Evolutionary conservation across 352 stramenopile genomes (phyloP), one percentile per base, ranked within the genome.

Genomic region (Globisporangium ultimum): DNA sequence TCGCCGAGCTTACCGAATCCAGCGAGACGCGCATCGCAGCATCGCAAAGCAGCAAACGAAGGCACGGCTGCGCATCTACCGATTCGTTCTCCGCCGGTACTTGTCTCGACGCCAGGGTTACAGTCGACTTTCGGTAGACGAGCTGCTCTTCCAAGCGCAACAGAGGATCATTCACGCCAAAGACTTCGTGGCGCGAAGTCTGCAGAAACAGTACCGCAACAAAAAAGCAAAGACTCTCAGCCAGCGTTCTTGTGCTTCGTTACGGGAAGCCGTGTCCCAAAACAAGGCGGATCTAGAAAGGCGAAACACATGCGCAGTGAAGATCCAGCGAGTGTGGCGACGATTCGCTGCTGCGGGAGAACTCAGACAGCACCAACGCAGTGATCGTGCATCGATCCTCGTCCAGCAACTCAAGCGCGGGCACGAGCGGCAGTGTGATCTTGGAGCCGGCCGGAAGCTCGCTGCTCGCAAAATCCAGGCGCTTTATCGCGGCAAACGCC

Each of bases 401-500:
- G 36, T 86, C 12, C 68, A 84, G 18, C 72, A 85, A 46, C 61
- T 76, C 10, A 61, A 72, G 22, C 54, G 62, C 14, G 65, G 72
- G 18, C 63, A 82, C 15, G 71, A 84, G 50, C 58, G 57, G 2
- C 64, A 75, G 18, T 64, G 66, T 9, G 43, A 53, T 17, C 10
- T 62, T 9, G 53, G 58, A 24, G 8, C 34, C 1, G 54, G 76
- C 10, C 60, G 76, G 18, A 61, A 75, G 10, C 53, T 53, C 6
- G 74, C 78, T 14, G 79, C 76, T 18, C 59, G 71, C 14, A 77
- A 67, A 49, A 87, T 89, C 43, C 81, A 91, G 58, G 68, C 70
- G 4, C 55, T 76, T 20, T 87, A 85, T 21, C 75, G 77, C 2
- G 70, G 79, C 13, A 80, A 75, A 21, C 63, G 71, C 11, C 71